These are phyloP conservation scores for Cydonia oblonga DNA, from an alignment of 331 rosid genomes.

Conservation along the genomic window DNA sequence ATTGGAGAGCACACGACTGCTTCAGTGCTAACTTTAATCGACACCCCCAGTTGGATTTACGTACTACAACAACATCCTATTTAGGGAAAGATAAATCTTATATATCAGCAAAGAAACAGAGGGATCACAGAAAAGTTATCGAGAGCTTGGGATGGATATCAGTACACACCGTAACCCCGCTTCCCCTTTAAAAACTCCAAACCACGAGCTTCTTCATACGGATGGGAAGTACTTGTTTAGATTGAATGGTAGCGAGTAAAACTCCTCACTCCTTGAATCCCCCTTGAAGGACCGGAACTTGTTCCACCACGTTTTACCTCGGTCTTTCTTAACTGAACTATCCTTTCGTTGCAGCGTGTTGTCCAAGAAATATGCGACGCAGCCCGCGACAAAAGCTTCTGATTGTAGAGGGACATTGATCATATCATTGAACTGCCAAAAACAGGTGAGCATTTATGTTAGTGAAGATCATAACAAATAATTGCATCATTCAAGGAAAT, in stretches of 20 bases:
- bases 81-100: constrained; percentile 30
- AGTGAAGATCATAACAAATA: background rate
- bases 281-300: constrained; percentile 66
- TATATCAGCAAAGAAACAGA: constrained; percentile 15
- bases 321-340: constrained; percentile 46
- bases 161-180: background rate
- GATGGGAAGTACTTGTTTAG: constrained; percentile 96
- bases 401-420: constrained; percentile 86
- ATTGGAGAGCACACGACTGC: constrained; percentile 18
- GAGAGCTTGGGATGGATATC: constrained; percentile 10
- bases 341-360: constrained; percentile 65
- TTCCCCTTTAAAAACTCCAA: constrained; percentile 1
- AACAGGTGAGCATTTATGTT: background rate
- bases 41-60: constrained; percentile 47
- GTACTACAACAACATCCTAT: constrained; percentile 27
- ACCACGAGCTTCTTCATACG: constrained; percentile 39
- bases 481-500: background rate
- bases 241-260: constrained; percentile 90
- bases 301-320: constrained; percentile 99
- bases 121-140: background rate
- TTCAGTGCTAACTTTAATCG: constrained; percentile 32
- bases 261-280: constrained; percentile 81
- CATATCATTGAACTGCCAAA: constrained; percentile 81
- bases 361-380: constrained; percentile 73
- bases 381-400: constrained; percentile 85